Evolutionary conservation across 108 stramenopile genomes (phyloP).

Genomic region (Fistulifera solaris): DNA sequence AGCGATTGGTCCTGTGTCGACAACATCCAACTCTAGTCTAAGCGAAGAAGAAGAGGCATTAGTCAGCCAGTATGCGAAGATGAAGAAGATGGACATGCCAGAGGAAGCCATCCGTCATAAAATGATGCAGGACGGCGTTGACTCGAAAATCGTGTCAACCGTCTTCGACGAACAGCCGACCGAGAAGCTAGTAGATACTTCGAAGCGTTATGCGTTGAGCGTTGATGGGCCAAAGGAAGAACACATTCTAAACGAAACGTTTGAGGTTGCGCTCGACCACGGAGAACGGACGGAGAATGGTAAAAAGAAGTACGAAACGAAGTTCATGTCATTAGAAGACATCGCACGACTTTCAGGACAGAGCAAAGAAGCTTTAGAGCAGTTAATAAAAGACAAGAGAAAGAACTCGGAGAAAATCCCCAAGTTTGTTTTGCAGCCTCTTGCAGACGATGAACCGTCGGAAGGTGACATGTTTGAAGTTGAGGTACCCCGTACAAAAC

Average conservation of each 20-base stretch:
- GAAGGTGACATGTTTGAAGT: conserved; percentile 6
- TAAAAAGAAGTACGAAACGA: neutral
- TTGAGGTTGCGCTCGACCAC: conserved; percentile 1
- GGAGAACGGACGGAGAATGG: conserved; percentile 1
- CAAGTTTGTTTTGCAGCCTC: conserved; percentile 30
- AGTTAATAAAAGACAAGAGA: conserved; percentile 21
- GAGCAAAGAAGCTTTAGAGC: conserved; percentile 12
- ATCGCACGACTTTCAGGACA: conserved; percentile 15
- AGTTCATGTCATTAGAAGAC: conserved; percentile 27
- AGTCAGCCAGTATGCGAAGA: conserved; percentile 46
- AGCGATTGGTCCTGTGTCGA: too few relatives aligned
- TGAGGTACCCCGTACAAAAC: conserved; percentile 1
- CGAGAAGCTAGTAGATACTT: too few relatives aligned
- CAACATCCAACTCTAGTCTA: neutral
- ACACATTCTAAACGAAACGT: conserved; percentile 8
- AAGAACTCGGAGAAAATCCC: conserved; percentile 16
- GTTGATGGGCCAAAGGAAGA: conserved; percentile 12
- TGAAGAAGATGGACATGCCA: conserved; percentile 60
- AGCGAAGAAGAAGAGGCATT: conserved; percentile 38
- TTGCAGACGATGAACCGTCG: conserved; percentile 13
- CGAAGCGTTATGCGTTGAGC: too few relatives aligned
- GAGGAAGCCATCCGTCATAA: conserved; percentile 65
- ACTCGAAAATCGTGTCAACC: conserved; percentile 48
- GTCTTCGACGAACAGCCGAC: conserved; percentile 12
- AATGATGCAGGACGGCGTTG: conserved; percentile 64